Base-by-base conservation (phyloP, 2,329 filamentous ascomycete genomes). In the Penicillium brasilianum region DNA sequence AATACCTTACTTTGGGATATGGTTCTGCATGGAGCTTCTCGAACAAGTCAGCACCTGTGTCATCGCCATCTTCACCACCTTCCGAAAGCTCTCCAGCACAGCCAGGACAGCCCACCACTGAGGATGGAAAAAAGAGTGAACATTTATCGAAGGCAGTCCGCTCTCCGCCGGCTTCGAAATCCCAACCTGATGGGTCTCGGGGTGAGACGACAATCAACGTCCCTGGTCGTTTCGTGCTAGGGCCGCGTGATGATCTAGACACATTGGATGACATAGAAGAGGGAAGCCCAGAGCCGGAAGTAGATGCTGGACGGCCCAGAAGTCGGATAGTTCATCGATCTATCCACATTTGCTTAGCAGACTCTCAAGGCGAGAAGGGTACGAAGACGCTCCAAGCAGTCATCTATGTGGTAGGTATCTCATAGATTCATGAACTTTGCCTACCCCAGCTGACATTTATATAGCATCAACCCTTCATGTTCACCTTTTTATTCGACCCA, bases 1-100 rank as follows among this genome's bases (percentile, higher is more conserved):
- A 82, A 63, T 80, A 82, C 64, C 71, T 83, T 34, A 83, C 80
- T 22, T 70, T 83, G 22, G 81, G 81, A 9, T 83, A 83, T 70
- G 80, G 81, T 16, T 80, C 81, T 4, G 71, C 76, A 18, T 83
- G 81, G 81, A 76, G 78, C 18, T 71, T 79, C 54, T 74, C 77
- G 30, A 71, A 75, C 13, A 76, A 70, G 52, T 69, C 66, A 11
- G 56, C 67, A 37, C 65, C 67, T 14, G 59, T 71, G 4, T 66
- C 72, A 57, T 66, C 74, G 50, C 62, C 71, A 46, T 66, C 67
- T 25, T 62, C 70, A 55, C 69, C 71, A 56, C 66, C 68, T 59
- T 64, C 72, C 39, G 70, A 65, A 14, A 43, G 11, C 25, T 54
- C 37, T 44, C 18, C 11, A 6, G 36, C 37, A 32, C 25, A 18